Base-by-base conservation (phyloP, 192 early-diverging fungal genomes). In the Backusella parvicylindrica region DNA sequence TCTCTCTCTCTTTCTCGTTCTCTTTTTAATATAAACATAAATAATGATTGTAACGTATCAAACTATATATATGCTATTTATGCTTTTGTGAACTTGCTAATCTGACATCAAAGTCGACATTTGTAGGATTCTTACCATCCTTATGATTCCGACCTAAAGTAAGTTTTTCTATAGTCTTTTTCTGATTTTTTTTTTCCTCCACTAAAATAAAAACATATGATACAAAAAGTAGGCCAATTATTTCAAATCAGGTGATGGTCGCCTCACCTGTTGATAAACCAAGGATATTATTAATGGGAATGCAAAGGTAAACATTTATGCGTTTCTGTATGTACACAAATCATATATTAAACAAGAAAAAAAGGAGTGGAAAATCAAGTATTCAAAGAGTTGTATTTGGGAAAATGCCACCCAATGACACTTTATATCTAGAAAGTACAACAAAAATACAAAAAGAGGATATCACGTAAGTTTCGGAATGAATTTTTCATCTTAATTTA, bases 401-500 rank as follows among this genome's bases (percentile, higher is more conserved):
- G 64, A 95, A 96, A 70, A 93, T 96, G 89, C 87, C 91, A 9
- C 91, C 95, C 5, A 94, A 91, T 74, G 95, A 96, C 71, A 95
- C 94, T 0, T 82, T 96, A 26, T 96, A 91, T 79, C 81, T 94
- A 16, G 92, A 92, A 82, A 90, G 86, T 73, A 96, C 93, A 2
- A 89, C 84, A 43, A 92, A 89, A 75, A 85, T 94, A 63, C 81
- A 84, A 43, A 93, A 91, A 72, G 89, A 91, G 60, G 83, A 91
- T 36, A 88, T 93, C 12, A 83, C 91, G 89, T 88, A 85, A 53
- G 80, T 47, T 6, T 74, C n/a, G n/a, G 16, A 8, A 38, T 38
- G 37, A 38, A 9, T 38, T 11, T 38, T 38, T 37, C 7, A 37
- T 37, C n/a, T n/a, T n/a, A n/a, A n/a, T n/a, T n/a, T n/a, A n/a